phyloP scores from a whole-genome alignment of 192 early-diverging fungal species.

The Geranomyces variabilis region DNA sequence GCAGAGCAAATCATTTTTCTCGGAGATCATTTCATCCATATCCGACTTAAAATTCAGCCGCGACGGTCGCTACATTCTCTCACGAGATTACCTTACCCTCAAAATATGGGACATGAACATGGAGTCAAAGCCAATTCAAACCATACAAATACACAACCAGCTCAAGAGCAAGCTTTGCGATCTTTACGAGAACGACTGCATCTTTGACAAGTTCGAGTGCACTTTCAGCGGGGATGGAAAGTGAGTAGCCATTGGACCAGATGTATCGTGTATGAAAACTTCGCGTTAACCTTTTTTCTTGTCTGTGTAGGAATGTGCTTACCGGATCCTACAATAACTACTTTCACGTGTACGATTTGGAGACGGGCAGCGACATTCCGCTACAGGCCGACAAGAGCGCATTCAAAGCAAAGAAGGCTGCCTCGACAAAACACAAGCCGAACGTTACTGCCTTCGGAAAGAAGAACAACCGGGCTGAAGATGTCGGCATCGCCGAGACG shows the following conservation, averaged over 20 bases:
- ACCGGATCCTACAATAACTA: conserved; percentile 99
- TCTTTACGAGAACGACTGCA: conserved; percentile 99
- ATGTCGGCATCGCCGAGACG: conserved; percentile 82
- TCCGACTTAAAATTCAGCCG: conserved; percentile 95
- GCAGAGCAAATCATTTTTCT: conserved; percentile 96
- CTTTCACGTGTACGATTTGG: conserved; percentile 92
- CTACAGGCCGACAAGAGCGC: conserved; percentile 98
- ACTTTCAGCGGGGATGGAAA: conserved; percentile 92
- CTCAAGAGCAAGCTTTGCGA: conserved; percentile 95
- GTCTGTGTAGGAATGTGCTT: conserved; percentile 79
- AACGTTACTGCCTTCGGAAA: conserved; percentile 43
- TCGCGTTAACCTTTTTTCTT: not conserved
- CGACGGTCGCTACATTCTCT: conserved; percentile 96
- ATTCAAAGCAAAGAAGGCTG: conserved; percentile 92
- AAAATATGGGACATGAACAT: conserved; percentile 99
- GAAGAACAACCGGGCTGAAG: conserved; percentile 58
- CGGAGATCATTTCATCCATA: conserved; percentile 98
- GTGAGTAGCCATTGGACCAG: conserved; percentile 66
- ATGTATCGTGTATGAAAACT: too few relatives aligned
- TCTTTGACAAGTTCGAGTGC: conserved; percentile 99
- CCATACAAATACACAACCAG: conserved; percentile 96
- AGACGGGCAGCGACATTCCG: conserved; percentile 77
- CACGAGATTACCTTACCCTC: conserved; percentile 95
- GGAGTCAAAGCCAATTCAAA: conserved; percentile 90
- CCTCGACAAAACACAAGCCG: conserved; percentile 78